A percentile compares a stretch with the other conserved stretches of the same genome.
These are phyloP conservation scores for Gamsiella multidivaricata DNA, from an alignment of 192 early-diverging fungal species.

Conservation along the genomic window DNA sequence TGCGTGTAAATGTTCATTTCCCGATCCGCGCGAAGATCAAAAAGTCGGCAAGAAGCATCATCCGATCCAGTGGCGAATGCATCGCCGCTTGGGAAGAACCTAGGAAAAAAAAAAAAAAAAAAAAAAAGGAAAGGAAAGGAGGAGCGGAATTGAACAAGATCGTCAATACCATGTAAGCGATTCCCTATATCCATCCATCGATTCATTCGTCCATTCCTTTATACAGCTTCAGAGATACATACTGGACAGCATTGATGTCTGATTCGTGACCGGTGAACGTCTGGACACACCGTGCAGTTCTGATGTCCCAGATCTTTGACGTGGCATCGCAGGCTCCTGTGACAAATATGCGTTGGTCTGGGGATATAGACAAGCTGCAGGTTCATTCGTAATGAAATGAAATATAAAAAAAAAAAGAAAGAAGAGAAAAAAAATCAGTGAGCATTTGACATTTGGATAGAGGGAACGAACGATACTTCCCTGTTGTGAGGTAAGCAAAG, in stretches of 20 bases:
- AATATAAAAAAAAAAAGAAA: neutral
- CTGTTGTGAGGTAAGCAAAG: too few relatives aligned
- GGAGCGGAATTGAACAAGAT: too few relatives aligned
- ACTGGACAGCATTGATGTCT: slow-evolving; percentile 98
- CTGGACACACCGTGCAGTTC: slow-evolving; percentile 95
- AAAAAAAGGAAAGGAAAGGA: too few relatives aligned
- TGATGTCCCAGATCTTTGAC: slow-evolving; percentile 98
- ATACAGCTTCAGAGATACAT: too few relatives aligned
- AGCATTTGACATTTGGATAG: neutral
- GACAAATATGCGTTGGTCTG: slow-evolving; percentile 96
- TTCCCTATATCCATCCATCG: too few relatives aligned
- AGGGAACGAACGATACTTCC: too few relatives aligned
- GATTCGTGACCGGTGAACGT: slow-evolving; percentile 98
- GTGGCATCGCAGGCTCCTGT: slow-evolving; percentile 99
- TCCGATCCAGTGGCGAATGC: slow-evolving; percentile 98
- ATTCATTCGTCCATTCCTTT: too few relatives aligned
- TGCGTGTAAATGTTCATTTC: slow-evolving; percentile 98
- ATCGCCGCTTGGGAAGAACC: slow-evolving; percentile 99
- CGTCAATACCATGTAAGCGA: too few relatives aligned
- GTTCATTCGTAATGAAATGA: too few relatives aligned
- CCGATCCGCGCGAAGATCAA: slow-evolving; percentile 97
- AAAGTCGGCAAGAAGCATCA: slow-evolving; percentile 99
- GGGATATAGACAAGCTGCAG: slow-evolving; percentile 87
- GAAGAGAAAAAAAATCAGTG: neutral
- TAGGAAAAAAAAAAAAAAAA: slow-evolving; percentile 37